These are phyloP conservation scores for Strobilomyces echinocephalus DNA, from an alignment of 768 basidiomycete species.

Conservation along the genomic window DNA sequence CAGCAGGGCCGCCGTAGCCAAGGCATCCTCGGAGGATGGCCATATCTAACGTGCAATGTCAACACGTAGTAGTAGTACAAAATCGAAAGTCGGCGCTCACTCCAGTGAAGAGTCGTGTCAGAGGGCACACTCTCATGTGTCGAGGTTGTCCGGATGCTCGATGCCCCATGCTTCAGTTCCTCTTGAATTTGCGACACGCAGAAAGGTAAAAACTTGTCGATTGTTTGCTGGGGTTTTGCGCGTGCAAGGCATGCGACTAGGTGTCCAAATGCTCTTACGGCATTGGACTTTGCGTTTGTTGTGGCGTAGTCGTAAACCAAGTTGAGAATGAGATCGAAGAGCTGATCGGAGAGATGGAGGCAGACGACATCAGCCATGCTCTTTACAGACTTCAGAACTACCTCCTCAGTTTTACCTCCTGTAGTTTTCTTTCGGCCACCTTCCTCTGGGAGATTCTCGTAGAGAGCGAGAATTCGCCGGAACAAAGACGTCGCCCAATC, in stretches of 20 bases:
- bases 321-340: conserved; percentile 83
- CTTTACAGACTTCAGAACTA: conserved; percentile 72
- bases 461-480: conserved; percentile 72
- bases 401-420: conserved; percentile 76
- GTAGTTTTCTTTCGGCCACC: conserved; percentile 83
- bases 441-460: conserved; percentile 93
- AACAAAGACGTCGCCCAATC: conserved; percentile 82
- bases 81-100: conserved; percentile 38
- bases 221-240: conserved; percentile 67
- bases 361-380: conserved; percentile 78
- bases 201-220: conserved; percentile 75
- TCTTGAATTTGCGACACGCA: conserved; percentile 74
- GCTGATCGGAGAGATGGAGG: conserved; percentile 53
- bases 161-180: conserved; percentile 88
- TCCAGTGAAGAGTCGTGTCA: conserved; percentile 91
- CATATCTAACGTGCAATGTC: conserved; percentile 48
- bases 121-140: conserved; percentile 69
- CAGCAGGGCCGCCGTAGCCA: conserved; percentile 63
- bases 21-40: conserved; percentile 79
- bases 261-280: conserved; percentile 87
- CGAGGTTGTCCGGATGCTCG: conserved; percentile 77
- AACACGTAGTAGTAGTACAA: not conserved
- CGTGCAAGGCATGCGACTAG: conserved; percentile 81
- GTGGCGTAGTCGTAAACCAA: conserved; percentile 83
- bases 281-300: conserved; percentile 85